Base-by-base conservation (phyloP, 345 rosid species). In the Fremontodendron californicum region DNA sequence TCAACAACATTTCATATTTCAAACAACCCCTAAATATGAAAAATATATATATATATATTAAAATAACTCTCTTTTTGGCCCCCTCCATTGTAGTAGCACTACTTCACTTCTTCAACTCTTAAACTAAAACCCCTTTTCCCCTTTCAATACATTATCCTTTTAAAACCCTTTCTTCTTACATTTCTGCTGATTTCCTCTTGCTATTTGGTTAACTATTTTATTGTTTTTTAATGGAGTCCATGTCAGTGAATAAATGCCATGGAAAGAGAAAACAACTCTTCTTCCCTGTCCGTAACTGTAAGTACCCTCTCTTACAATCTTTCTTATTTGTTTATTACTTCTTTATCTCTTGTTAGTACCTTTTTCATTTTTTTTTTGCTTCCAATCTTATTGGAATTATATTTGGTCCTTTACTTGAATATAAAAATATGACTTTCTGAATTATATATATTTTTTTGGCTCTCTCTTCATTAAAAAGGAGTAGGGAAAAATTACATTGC, bases 201-300 rank as follows among this genome's bases (percentile, higher is more conserved):
- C 10, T 33, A 5, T 69, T 25, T 46, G 2, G 9, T 35, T 69
- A 19, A 63, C 62, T 18, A 52, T 78, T 80, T 83, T 73, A 64
- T 72, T 78, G 75, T 73, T 62, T 63, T 57, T 65, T 73, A 71
- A 80, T 83, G 84, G 85, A 81, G 82, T 84, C 81, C 69, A 77
- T 83, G 88, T 83, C 90, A 86, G 86, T 78, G 79, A 85, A 81
- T 80, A 80, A 80, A 79, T 81, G 86, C 82, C 76, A 75, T 68
- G 83, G 76, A 81, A 83, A 60, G 72, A 80, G 45, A 77, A 78
- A 66, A 71, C 69, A 71, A 63, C 82, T 81, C 54, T 82, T 81
- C 72, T 80, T 68, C 21, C 8, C 48, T 12, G 37, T 60, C 63
- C 19, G 18, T 35, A 77, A 73, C 45, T 85, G 86, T 79, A 63